Percentiles rank a stretch among this genome's conserved stretches.
Conservation (phyloP, 2,329 filamentous ascomycete genomes). For the Fusarium tricinctum region DNA sequence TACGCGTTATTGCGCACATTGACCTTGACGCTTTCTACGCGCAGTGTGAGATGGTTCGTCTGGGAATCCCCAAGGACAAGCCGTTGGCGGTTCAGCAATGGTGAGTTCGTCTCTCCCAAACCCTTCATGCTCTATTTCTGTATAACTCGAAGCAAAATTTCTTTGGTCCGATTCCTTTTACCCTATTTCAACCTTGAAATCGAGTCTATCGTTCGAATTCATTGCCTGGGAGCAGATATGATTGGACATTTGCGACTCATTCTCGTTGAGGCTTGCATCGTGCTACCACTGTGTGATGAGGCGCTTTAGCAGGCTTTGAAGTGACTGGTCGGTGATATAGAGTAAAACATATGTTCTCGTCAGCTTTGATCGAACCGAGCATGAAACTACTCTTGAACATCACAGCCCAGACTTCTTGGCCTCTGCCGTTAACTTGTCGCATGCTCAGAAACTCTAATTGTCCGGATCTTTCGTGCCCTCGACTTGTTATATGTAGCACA, state of each 20-base stretch:
- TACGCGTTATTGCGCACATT: slow-evolving; percentile 90
- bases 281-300: slow-evolving; percentile 16
- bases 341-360: neutral
- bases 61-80: slow-evolving; percentile 78
- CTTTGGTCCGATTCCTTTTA: slow-evolving; percentile 2
- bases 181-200: slow-evolving; percentile 2
- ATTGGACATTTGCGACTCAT: slow-evolving; percentile 12
- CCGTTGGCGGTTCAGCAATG: slow-evolving; percentile 96
- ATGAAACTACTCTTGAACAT: neutral
- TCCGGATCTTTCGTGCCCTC: neutral
- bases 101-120: slow-evolving; percentile 57
- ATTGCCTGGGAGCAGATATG: neutral
- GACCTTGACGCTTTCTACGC: slow-evolving; percentile 98
- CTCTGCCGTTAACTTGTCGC: neutral
- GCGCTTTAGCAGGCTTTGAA: neutral
- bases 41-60: slow-evolving; percentile 93
- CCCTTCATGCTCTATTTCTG: neutral
- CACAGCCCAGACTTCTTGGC: neutral
- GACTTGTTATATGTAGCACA: slow-evolving; percentile 3
- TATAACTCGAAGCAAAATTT: neutral
- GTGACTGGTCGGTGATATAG: neutral
- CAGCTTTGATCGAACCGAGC: neutral
- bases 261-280: slow-evolving; percentile 23
- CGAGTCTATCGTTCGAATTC: slow-evolving; percentile 7
- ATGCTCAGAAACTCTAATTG: neutral